These are phyloP conservation scores for Paxillus involutus DNA, from an alignment of 768 basidiomycete species.

Conservation along the genomic window DNA sequence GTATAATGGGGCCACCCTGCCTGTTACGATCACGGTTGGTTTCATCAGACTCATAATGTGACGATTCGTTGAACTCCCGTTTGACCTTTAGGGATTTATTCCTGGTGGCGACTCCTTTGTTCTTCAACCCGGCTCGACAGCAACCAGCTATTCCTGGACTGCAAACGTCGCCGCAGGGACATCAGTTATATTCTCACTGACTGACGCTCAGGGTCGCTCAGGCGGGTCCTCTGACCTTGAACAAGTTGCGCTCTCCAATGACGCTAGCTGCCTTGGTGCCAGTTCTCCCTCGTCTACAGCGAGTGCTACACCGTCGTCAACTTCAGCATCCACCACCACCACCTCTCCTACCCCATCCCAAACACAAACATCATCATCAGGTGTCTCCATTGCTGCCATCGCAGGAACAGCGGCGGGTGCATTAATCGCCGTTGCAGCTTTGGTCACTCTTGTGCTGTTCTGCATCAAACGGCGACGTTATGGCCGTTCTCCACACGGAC, in stretches of 20 bases:
- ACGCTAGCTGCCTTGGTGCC: conserved; percentile 50
- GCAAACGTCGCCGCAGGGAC: conserved; percentile 60
- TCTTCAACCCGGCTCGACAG: conserved; percentile 38
- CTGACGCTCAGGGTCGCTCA: conserved; percentile 46
- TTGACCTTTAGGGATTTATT: conserved; percentile 49
- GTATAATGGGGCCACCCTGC: conserved; percentile 47
- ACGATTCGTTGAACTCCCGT: background rate
- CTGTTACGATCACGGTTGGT: conserved; percentile 55
- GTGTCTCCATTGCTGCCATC: conserved; percentile 45
- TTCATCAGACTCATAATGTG: background rate
- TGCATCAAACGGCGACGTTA: conserved; percentile 38
- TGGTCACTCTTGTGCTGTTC: conserved; percentile 51
- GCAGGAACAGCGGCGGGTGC: conserved; percentile 50
- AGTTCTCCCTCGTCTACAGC: conserved; percentile 54
- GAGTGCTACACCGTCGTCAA: conserved; percentile 22
- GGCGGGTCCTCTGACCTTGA: conserved; percentile 63
- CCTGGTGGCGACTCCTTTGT: conserved; percentile 57
- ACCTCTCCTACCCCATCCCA: conserved; percentile 18
- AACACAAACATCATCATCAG: conserved; percentile 16
- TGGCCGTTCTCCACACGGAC: conserved; percentile 27
- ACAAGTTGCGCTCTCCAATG: conserved; percentile 46
- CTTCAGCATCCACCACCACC: conserved; percentile 10
- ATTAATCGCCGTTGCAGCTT: conserved; percentile 51
- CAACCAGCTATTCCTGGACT: conserved; percentile 50
- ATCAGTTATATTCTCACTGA: conserved; percentile 55